Base-by-base conservation (phyloP, 108 stramenopile genomes). In the Bacterosira constricta region DNA sequence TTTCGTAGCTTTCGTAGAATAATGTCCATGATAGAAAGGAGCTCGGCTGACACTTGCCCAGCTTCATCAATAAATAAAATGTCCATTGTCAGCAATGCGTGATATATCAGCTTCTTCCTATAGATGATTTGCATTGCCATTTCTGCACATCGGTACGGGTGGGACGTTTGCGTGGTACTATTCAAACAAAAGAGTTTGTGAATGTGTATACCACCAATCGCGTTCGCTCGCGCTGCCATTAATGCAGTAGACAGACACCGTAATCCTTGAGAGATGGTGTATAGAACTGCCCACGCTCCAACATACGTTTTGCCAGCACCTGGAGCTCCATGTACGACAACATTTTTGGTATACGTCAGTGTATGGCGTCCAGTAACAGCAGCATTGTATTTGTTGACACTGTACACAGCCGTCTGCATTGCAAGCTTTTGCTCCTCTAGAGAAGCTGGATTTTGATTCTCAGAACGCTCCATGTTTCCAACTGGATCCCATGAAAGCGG, bases 241-340 rank as follows among this genome's bases (percentile, higher is more conserved):
- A 73, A 29, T 1, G 53, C 32, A 9, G 72, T 63, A 1, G 52
- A 36, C 62, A 73, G 42, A 13, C 63, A 41, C 15, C 45, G 37
- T 15, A 73, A 51, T 15, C 63, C 72, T 3, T 37, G 1, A 0
- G 63, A 73, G 6, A 73, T 54, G 0, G 54, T 52, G 25, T 73
- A 73, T 38, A 73, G 29, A 20, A 29, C 52, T 0, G 27, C 31
- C 10, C n/a, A 18, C 30, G 63, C 41, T 1, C 36, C 34, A 1
- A 72, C 34, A 32, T 23, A 72, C 11, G 71, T 49, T 41, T 72
- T 72, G 1, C 71, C 69, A 21, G 58, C 23, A 0, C 69, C 69
- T 1, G 69, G 69, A 17, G 58, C 41, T 9, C 69, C 69, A 38
- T 50, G 45, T 4, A 60, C 26, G 0, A 60, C 6, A 26, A 60